Conservation (phyloP, 2,329 filamentous ascomycete genomes). For the Neoarthrinium moseri region DNA sequence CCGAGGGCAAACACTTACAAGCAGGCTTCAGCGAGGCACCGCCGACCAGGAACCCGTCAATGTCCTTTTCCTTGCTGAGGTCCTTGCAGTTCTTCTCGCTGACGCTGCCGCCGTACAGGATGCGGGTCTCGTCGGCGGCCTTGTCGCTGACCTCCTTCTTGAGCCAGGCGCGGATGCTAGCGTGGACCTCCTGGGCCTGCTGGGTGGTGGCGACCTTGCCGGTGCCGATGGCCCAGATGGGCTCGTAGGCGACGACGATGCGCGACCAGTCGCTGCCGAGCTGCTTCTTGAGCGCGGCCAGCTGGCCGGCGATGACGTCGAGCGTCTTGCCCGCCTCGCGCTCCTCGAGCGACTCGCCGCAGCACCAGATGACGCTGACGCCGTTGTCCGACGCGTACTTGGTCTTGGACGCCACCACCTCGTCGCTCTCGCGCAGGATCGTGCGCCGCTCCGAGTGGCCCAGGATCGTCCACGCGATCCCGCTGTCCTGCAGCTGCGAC, state of each 20-base stretch:
- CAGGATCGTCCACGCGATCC: conserved; percentile 85
- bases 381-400: conserved; percentile 88
- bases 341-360: conserved; percentile 92
- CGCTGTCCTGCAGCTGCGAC: conserved; percentile 83
- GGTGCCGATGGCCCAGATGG: conserved; percentile 94
- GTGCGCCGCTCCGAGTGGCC: conserved; percentile 95
- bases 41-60: conserved; percentile 96
- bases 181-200: conserved; percentile 93
- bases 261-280: conserved; percentile 87
- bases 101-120: conserved; percentile 96
- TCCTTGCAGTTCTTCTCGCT: conserved; percentile 98
- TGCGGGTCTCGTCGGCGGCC: conserved; percentile 82
- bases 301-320: conserved; percentile 79
- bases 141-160: conserved; percentile 70
- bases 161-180: conserved; percentile 88
- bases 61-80: conserved; percentile 86
- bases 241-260: conserved; percentile 97
- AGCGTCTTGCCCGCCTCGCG: conserved; percentile 84
- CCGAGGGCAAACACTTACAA: conserved; percentile 73
- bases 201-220: conserved; percentile 87
- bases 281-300: conserved; percentile 76
- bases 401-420: conserved; percentile 88
- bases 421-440: conserved; percentile 82
- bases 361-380: conserved; percentile 92
- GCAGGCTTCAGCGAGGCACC: conserved; percentile 96